Evolutionary conservation across 139 green algal genomes (phyloP).

Genomic region (Spirogloea muscicola): DNA sequence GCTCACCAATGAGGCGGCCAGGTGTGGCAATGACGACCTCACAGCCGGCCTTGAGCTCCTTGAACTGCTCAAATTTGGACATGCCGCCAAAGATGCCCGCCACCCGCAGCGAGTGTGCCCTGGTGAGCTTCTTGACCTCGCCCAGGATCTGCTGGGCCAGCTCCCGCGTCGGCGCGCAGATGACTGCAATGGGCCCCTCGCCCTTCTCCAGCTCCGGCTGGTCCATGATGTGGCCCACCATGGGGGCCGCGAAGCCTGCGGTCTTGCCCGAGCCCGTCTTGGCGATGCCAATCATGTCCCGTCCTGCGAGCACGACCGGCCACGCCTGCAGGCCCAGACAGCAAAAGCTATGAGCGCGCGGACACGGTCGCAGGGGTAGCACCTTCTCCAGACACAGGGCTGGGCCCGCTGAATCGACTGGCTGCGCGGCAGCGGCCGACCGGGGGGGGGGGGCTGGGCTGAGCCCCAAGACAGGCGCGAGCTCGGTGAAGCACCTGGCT

Average conservation of each 20-base stretch:
- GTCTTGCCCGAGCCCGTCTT: slow-evolving; percentile 98
- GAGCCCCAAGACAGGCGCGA: no score
- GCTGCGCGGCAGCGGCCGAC: no score
- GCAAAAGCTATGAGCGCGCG: no score
- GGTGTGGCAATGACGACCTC: slow-evolving; percentile 83
- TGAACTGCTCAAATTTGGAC: slow-evolving; percentile 89
- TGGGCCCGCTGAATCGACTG: no score
- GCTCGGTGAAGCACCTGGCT: slow-evolving; percentile 83
- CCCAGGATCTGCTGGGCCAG: slow-evolving; percentile 87
- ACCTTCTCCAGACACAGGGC: no score
- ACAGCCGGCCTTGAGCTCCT: slow-evolving; percentile 75
- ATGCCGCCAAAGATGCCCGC: slow-evolving; percentile 80
- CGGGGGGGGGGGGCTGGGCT: no score
- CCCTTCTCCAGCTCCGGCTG: slow-evolving; percentile 59
- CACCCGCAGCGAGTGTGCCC: slow-evolving; percentile 40
- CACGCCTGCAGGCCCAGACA: no score
- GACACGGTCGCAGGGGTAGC: no score
- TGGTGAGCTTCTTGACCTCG: slow-evolving; percentile 50
- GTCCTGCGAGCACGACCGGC: slow-evolving; percentile 91
- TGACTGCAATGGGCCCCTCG: slow-evolving; percentile 80
- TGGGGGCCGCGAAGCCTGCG: slow-evolving; percentile 90
- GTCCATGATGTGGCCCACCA: slow-evolving; percentile 94
- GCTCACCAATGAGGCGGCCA: slow-evolving; percentile 54
- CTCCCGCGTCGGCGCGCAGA: slow-evolving; percentile 83
- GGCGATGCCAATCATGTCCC: slow-evolving; percentile 96